Base-by-base conservation (phyloP, 345 rosid species). In the Euphorbia pulcherrima region DNA sequence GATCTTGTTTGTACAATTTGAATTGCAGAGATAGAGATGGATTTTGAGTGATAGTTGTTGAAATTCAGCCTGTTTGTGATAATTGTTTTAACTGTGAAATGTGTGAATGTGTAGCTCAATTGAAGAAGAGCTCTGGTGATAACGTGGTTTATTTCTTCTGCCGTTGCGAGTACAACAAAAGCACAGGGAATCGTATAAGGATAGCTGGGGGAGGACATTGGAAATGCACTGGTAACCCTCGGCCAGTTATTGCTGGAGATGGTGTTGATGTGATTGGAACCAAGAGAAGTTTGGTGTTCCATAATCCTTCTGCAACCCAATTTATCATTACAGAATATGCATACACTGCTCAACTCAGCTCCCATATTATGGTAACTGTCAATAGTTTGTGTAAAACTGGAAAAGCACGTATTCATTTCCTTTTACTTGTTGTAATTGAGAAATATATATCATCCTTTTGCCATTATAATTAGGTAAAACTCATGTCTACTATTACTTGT, bases 271-370 rank as follows among this genome's bases (percentile, higher is more conserved):
- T 17, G 33, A 56, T 56, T 56, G 60, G 60, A 10, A 27, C 33
- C 26, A 56, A 56, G 37, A 56, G 35, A 56, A 11, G 18, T 26
- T 56, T 56, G 8, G 35, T 27, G 3, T 59, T 30, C 62, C 62
- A 59, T 33, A 59, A 59, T 59, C 41, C 62, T 59, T 24, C 29
- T 33, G 24, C 41, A 9, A 59, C 62, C 17, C 23, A 59, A 59
- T 30, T 59, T 10, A 30, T 0, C 24, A 33, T 16, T 2, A 59
- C 62, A 1, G 62, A 59, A 30, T 59, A 59, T 56, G 17, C 60
- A 6, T 24, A 6, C 8, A 56, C 35, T 30, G 62, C 21, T 29
- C 2, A 59, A 18, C 44, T 59, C 44, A n/a, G 29, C 44, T 30
- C 20, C 14, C 62, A 2, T 33, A 8, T 30, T 12, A 8, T 9